phyloP scores from a whole-genome alignment of 345 rosid genomes.

The Eucalyptus pauciflora region DNA sequence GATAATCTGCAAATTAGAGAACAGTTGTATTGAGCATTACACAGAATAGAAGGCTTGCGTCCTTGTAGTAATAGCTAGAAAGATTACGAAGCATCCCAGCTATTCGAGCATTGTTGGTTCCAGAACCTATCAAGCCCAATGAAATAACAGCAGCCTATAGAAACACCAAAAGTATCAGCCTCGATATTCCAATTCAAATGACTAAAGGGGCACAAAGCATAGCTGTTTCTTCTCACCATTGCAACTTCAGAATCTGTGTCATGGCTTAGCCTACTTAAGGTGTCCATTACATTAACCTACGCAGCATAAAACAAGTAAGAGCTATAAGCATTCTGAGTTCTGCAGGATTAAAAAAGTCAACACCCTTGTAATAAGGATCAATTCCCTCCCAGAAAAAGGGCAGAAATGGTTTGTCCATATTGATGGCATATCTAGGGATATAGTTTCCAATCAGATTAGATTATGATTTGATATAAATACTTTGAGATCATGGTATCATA shows the following conservation, averaged over 20 bases:
- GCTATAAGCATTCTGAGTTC: neutral
- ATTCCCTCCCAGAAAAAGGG: neutral
- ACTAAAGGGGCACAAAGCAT: neutral
- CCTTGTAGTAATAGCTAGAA: constrained; percentile 92
- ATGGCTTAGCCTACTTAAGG: constrained; percentile 94
- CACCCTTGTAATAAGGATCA: neutral
- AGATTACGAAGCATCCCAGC: constrained; percentile 98
- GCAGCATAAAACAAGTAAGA: neutral
- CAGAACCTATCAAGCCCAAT: constrained; percentile 90
- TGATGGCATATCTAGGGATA: neutral
- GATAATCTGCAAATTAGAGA: neutral
- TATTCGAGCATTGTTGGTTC: constrained; percentile 93
- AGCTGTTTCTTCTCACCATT: constrained; percentile 43
- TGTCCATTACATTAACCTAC: constrained; percentile 95
- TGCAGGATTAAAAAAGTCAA: neutral
- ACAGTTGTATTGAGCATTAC: constrained; percentile 29
- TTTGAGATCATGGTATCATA: neutral
- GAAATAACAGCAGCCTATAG: constrained; percentile 82
- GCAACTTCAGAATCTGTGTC: constrained; percentile 97
- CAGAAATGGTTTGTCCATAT: neutral
- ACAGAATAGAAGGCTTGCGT: constrained; percentile 77
- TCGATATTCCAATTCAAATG: neutral
- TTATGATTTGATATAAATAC: neutral
- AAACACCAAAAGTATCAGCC: neutral
- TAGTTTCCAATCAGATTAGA: neutral